Conservation (phyloP, 371 early-diverging fungal species). For the Apophysomyces variabilis region DNA sequence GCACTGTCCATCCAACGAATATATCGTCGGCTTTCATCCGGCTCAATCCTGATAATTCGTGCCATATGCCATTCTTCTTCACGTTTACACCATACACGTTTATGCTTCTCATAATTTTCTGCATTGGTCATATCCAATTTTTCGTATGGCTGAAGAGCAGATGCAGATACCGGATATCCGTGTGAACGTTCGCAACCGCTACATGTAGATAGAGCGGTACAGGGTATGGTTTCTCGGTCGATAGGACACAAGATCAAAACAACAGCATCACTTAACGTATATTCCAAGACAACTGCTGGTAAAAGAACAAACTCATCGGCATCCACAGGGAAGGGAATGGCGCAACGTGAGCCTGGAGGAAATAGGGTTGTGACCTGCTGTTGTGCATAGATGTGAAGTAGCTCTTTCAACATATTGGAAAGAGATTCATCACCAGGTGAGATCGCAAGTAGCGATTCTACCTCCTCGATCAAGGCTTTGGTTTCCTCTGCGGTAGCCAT, state of each 20-base stretch:
- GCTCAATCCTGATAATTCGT: neutral
- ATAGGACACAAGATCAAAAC: constrained; percentile 34
- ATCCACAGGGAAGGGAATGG: constrained; percentile 12
- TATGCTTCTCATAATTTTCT: constrained; percentile 17
- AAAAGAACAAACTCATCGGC: constrained; percentile 7
- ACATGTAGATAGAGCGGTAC: constrained; percentile 17
- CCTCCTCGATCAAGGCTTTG: constrained; percentile 17
- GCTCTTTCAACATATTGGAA: constrained; percentile 16
- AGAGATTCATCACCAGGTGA: constrained; percentile 19
- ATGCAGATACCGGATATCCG: constrained; percentile 22
- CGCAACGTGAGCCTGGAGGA: constrained; percentile 13
- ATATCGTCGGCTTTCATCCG: constrained; percentile 18
- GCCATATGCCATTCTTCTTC: constrained; percentile 19
- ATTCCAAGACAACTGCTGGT: constrained; percentile 8
- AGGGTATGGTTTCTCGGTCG: constrained; percentile 26
- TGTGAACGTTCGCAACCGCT: constrained; percentile 22
- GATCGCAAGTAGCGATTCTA: constrained; percentile 19
- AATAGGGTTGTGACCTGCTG: constrained; percentile 1
- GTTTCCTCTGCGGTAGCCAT: constrained; percentile 19
- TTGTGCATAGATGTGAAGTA: constrained; percentile 2
- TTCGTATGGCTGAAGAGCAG: constrained; percentile 24
- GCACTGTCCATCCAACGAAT: neutral
- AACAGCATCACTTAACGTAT: neutral
- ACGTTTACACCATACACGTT: constrained; percentile 25
- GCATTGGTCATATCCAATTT: constrained; percentile 16